phyloP scores from a whole-genome alignment of 2,329 filamentous ascomycete genomes.

The Fonsecaea monophora region DNA sequence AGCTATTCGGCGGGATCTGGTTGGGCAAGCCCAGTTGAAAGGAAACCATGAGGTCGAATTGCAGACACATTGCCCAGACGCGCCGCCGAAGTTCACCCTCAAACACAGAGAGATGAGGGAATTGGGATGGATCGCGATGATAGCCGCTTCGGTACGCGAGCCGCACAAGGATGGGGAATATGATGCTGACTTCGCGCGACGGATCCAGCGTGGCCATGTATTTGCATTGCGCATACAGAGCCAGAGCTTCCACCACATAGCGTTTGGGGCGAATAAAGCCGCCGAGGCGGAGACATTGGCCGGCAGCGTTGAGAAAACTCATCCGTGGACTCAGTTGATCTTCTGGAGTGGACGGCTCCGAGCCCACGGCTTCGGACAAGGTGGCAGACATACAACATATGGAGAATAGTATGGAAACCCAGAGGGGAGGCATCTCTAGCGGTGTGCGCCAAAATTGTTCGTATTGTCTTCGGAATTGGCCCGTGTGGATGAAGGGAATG shows the following conservation, averaged over 20 bases:
- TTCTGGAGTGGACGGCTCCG: constrained; percentile 50
- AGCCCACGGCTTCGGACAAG: constrained; percentile 27
- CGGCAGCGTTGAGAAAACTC: constrained; percentile 43
- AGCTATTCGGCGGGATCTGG: constrained; percentile 66
- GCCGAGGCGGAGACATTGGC: constrained; percentile 62
- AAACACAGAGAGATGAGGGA: constrained; percentile 60
- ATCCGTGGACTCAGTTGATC: constrained; percentile 55
- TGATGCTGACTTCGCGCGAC: constrained; percentile 60
- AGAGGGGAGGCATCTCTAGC: constrained; percentile 55
- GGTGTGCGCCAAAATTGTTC: constrained; percentile 61
- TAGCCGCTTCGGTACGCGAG: constrained; percentile 69
- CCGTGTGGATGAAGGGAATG: constrained; percentile 35
- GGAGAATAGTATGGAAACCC: constrained; percentile 61
- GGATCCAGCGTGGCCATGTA: constrained; percentile 60
- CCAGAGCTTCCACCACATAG: constrained; percentile 40
- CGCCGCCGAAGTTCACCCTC: constrained; percentile 62
- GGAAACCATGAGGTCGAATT: constrained; percentile 66
- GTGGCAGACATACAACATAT: constrained; percentile 51
- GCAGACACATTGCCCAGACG: constrained; percentile 51
- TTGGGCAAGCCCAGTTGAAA: constrained; percentile 71
- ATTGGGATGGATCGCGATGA: constrained; percentile 61
- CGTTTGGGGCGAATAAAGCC: constrained; percentile 43
- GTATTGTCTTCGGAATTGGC: constrained; percentile 50
- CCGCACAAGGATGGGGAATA: constrained; percentile 62
- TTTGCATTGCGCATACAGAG: constrained; percentile 59